These are phyloP conservation scores for Cytospora schulzeri DNA, from an alignment of 2,329 filamentous ascomycete species.

Conservation along the genomic window DNA sequence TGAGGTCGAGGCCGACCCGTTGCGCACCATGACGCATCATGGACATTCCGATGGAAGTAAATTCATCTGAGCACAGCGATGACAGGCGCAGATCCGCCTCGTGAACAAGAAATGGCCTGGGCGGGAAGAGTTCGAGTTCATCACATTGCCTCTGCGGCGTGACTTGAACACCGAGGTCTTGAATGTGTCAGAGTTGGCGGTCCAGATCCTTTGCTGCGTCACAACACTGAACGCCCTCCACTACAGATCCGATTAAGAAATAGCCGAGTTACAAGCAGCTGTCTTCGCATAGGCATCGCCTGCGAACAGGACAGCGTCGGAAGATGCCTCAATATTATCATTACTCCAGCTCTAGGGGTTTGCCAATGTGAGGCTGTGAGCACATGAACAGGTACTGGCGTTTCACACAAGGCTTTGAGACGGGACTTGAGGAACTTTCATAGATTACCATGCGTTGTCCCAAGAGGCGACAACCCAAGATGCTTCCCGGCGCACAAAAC, in stretches of 20 bases:
- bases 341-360: neutral
- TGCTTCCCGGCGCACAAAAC: neutral
- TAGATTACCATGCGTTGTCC: too few relatives aligned
- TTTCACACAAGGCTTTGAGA: conserved; percentile 1
- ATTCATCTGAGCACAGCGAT: too few relatives aligned
- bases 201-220: neutral
- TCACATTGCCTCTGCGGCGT: neutral
- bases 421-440: too few relatives aligned
- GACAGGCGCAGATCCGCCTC: too few relatives aligned
- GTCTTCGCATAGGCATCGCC: conserved; percentile 27
- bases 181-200: neutral
- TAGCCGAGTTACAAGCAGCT: conserved; percentile 1
- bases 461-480: neutral
- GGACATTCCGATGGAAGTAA: neutral
- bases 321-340: neutral
- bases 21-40: conserved; percentile 1
- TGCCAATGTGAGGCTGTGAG: neutral
- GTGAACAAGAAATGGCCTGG: too few relatives aligned
- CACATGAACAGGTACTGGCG: neutral
- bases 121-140: neutral
- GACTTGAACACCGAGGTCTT: too few relatives aligned
- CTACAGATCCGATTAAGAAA: neutral
- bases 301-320: conserved; percentile 32
- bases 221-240: neutral
- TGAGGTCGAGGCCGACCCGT: conserved; percentile 1